These are phyloP conservation scores for Candida alai DNA, from an alignment of 805 yeast genomes.

Conservation along the genomic window DNA sequence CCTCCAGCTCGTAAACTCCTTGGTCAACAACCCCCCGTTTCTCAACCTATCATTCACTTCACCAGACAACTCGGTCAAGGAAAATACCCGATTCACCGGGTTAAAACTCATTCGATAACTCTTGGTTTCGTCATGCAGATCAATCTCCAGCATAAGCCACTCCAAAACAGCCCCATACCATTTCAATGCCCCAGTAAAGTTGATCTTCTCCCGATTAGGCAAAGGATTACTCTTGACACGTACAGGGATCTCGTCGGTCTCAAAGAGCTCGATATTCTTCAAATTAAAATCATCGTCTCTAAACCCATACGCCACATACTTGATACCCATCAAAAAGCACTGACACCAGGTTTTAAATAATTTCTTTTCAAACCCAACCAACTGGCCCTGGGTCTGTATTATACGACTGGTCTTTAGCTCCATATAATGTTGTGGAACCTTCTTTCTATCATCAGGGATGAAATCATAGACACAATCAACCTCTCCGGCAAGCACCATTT, in stretches of 20 bases:
- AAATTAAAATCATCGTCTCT: conserved; percentile 70
- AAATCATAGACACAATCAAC: conserved; percentile 89
- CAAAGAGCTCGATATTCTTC: conserved; percentile 66
- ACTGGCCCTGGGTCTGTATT: conserved; percentile 53
- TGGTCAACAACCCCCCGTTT: conserved; percentile 44
- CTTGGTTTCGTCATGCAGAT: conserved; percentile 47
- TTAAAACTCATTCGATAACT: conserved; percentile 57
- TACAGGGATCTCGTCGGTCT: conserved; percentile 76
- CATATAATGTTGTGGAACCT: conserved; percentile 67
- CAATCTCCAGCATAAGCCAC: conserved; percentile 58
- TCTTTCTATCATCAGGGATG: conserved; percentile 46
- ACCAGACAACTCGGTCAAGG: conserved; percentile 44
- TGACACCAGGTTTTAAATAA: conserved; percentile 88
- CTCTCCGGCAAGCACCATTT: conserved; percentile 78
- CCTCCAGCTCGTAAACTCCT: conserved; percentile 38
- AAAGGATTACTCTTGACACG: conserved; percentile 51
- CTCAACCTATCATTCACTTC: conserved; percentile 37
- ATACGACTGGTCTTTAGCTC: conserved; percentile 74
- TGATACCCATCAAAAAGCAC: conserved; percentile 82
- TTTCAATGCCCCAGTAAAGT: conserved; percentile 73
- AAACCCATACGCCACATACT: conserved; percentile 80
- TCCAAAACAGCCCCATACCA: conserved; percentile 84
- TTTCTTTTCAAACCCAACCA: conserved; percentile 68
- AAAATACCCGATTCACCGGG: conserved; percentile 49
- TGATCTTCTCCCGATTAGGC: conserved; percentile 41